phyloP scores from a whole-genome alignment of 345 rosid genomes.

The Moringa oleifera region DNA sequence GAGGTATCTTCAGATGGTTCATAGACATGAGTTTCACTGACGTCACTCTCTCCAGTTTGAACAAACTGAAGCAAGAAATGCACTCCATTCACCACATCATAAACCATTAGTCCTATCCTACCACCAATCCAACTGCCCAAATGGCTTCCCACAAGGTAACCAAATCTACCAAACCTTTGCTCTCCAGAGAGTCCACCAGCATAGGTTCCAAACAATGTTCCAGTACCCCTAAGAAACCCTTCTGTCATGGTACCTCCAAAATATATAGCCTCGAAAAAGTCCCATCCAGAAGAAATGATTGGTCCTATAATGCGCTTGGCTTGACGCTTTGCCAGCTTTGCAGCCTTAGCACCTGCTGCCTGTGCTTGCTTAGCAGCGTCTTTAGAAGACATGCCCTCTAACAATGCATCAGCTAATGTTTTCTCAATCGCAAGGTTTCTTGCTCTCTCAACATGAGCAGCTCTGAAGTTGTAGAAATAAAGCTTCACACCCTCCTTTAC shows the following conservation, averaged over 20 bases:
- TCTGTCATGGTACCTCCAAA: conserved; percentile 81
- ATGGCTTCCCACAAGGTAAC: conserved; percentile 87
- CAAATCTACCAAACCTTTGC: conserved; percentile 72
- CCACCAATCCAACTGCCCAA: conserved; percentile 98
- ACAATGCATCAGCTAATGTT: conserved; percentile 56
- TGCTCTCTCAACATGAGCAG: conserved; percentile 71
- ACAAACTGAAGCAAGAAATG: conserved; percentile 44
- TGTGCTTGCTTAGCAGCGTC: conserved; percentile 76
- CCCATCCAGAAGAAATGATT: conserved; percentile 89
- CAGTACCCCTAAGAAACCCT: conserved; percentile 80
- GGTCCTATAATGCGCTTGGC: conserved; percentile 89
- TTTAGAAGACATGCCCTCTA: conserved; percentile 49
- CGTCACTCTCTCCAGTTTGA: conserved; percentile 27
- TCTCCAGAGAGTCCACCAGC: conserved; percentile 74
- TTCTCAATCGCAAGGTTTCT: conserved; percentile 61
- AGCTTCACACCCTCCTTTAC: conserved; percentile 93
- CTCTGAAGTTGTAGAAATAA: conserved; percentile 72
- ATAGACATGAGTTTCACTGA: not conserved
- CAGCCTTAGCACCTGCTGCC: conserved; percentile 79
- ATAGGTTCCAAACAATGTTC: conserved; percentile 90
- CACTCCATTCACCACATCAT: conserved; percentile 76
- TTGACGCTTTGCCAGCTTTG: conserved; percentile 65
- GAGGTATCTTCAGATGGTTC: conserved; percentile 12
- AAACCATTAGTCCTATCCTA: conserved; percentile 83
- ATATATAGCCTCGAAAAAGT: conserved; percentile 91